These are phyloP conservation scores for Phialophora tarda DNA, from an alignment of 2,329 filamentous ascomycete genomes.

Conservation along the genomic window DNA sequence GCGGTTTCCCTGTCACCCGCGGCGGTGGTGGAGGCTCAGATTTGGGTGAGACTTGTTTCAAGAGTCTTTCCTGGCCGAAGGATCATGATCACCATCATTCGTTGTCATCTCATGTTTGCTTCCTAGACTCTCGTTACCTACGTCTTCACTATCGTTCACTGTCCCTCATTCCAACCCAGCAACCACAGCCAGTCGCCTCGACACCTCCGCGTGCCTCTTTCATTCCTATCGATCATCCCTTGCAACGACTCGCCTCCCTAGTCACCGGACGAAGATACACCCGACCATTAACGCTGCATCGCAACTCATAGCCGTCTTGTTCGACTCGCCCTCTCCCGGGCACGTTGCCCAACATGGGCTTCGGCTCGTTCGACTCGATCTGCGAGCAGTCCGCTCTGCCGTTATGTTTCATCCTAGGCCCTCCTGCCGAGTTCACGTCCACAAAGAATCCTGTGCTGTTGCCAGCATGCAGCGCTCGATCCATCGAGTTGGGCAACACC, in stretches of 20 bases:
- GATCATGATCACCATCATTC: slow-evolving; percentile 2
- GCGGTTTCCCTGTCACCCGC: slow-evolving; percentile 6
- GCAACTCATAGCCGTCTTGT: not conserved
- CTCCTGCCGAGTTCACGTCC: slow-evolving; percentile 60
- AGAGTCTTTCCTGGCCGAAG: not conserved
- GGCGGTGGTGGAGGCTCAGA: not conserved
- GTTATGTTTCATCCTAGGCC: slow-evolving; percentile 83
- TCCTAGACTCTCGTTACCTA: slow-evolving; percentile 12
- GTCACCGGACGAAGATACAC: not conserved
- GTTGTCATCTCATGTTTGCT: not conserved
- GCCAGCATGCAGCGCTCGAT: slow-evolving; percentile 88
- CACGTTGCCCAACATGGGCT: slow-evolving; percentile 68
- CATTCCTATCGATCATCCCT: not conserved
- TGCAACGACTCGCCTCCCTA: not conserved
- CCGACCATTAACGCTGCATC: not conserved
- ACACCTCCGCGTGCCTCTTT: not conserved
- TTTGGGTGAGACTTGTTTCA: slow-evolving; percentile 3
- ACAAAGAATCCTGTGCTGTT: slow-evolving; percentile 78
- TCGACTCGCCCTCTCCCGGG: slow-evolving; percentile 10
- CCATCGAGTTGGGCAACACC: slow-evolving; percentile 95
- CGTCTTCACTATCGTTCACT: slow-evolving; percentile 17
- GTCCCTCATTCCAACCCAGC: not conserved
- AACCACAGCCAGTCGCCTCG: slow-evolving; percentile 12
- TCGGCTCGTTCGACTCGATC: slow-evolving; percentile 87
- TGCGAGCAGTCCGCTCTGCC: slow-evolving; percentile 86